These are phyloP conservation scores for Vicia sativa DNA, from an alignment of 306 rosid species.

Conservation along the genomic window DNA sequence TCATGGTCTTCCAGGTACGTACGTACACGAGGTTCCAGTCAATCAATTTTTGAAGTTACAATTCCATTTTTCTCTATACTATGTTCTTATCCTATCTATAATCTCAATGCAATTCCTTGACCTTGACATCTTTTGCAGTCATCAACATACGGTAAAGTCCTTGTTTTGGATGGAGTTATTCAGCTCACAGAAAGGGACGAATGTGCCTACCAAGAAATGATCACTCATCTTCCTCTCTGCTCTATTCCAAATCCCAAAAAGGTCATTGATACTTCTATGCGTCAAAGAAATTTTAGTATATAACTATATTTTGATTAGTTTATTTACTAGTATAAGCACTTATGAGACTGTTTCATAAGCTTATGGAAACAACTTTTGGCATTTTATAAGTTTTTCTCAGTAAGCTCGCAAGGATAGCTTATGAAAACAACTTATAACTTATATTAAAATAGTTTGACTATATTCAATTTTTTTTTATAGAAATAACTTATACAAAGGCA, in stretches of 20 bases:
- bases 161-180: constrained; percentile 95
- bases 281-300: constrained; percentile 12
- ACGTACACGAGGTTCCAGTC: constrained; percentile 42
- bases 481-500: not conserved
- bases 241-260: constrained; percentile 90
- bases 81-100: constrained; percentile 18
- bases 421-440: not conserved
- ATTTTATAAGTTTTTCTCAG: too few relatives aligned
- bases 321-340: not conserved
- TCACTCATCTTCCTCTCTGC: constrained; percentile 94
- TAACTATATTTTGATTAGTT: not conserved
- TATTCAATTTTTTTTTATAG: not conserved
- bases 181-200: constrained; percentile 98
- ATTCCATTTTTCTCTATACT: constrained; percentile 16
- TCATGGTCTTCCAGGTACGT: constrained; percentile 96
- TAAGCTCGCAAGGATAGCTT: not conserved
- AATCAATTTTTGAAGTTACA: constrained; percentile 5
- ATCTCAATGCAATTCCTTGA: constrained; percentile 18
- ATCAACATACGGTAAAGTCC: constrained; percentile 95
- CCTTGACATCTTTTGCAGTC: constrained; percentile 62
- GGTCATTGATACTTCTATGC: constrained; percentile 48
- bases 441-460: not conserved
- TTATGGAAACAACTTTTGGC: not conserved
- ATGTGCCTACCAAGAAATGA: constrained; percentile 99
- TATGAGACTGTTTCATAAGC: not conserved